Base-by-base conservation (phyloP, 352 stramenopile species). In the Pseudoperonospora humuli region DNA sequence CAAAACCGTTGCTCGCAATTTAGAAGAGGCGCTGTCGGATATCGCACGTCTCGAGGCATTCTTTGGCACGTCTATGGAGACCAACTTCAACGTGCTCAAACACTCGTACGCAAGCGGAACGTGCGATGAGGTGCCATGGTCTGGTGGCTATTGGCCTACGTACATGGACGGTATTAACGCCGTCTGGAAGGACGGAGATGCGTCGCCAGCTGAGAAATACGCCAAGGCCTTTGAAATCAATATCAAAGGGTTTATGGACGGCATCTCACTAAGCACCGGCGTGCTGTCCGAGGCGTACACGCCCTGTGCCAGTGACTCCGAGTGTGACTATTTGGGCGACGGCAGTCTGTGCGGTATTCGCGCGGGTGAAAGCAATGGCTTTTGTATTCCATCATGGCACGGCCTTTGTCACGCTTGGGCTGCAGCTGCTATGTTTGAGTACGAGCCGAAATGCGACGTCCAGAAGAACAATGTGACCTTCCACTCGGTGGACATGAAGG, bases 151-250 rank as follows among this genome's bases (percentile, higher is more conserved):
- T 56, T 85, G 70, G 67, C 64, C 73, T 14, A 57, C 57, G 36
- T 83, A 79, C 60, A 50, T 56, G 9, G 73, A 85, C 63, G 67
- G 73, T 23, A 82, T 85, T 54, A 85, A 85, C 65, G 32, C 24
- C 31, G 37, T 45, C 17, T 58, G 51, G 51, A 57, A 57, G 32
- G 27, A 46, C 18, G 42, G 46, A 6, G 50, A 68, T 5, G 10
- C 43, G 7, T 70, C 64, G 18, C 41, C 68, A 0, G 48, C 65
- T 1, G 50, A 54, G 32, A 80, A 80, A 33, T 80, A 80, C 41
- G 68, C 68, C 3, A 45, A 44, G 7, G 68, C 65, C 2, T 80
- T 72, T 32, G 52, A 34, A 0, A 17, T 75, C n/a, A 19, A 70
- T 37, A 40, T 66, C n/a, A 20, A 56, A 1, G 41, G 41, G 2